Base-by-base conservation (phyloP, 495 filamentous ascomycete genomes). In the Parachaetomium inaequale region DNA sequence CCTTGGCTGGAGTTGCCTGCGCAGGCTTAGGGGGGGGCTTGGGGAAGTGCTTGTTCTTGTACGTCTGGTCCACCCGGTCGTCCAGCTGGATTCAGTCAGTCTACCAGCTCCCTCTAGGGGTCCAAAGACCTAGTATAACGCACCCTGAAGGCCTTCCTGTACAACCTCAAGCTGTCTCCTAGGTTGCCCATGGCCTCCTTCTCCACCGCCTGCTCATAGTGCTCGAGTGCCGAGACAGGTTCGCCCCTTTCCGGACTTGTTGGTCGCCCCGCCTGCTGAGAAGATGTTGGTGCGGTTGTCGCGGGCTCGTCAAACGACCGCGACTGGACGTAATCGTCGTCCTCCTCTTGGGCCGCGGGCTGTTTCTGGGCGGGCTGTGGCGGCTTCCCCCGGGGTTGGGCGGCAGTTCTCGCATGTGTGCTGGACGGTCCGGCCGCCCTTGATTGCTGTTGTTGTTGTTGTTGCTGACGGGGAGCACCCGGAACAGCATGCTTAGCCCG, bases 121-220 rank as follows among this genome's bases (percentile, higher is more conserved):
- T n/a, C 53, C 36, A 29, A 7, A 25, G 28, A 47, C 21, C 26
- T 58, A 6, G 28, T 7, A 2, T 10, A 25, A 62, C 78, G 34
- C 74, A 93, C 91, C 67, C 87, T 83, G 68, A 93, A 98, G 4
- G 94, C 94, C 70, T 90, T 91, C 57, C 94, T 84, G 70, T 98
- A 98, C 63, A 94, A 84, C 62, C 81, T 85, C 49, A 98, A 68
- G 73, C 94, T 97, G 64, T 98, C 94, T 4, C 94, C 93, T 21
- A 98, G 76, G 58, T 82, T 93, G 0, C 94, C 94, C 60, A 87
- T 85, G 0, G 80, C 81, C 75, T 98, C 95, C 68, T 84, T 90
- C 76, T 96, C 91, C 8, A 96, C 91, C 0, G 93, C 95, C 72
- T 83, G 82, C 72, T 98, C 94, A 68, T 95, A 98, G 72, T 96